Conservation (phyloP, 169 alveolate genomes). For the Eimeria brunetti region DNA sequence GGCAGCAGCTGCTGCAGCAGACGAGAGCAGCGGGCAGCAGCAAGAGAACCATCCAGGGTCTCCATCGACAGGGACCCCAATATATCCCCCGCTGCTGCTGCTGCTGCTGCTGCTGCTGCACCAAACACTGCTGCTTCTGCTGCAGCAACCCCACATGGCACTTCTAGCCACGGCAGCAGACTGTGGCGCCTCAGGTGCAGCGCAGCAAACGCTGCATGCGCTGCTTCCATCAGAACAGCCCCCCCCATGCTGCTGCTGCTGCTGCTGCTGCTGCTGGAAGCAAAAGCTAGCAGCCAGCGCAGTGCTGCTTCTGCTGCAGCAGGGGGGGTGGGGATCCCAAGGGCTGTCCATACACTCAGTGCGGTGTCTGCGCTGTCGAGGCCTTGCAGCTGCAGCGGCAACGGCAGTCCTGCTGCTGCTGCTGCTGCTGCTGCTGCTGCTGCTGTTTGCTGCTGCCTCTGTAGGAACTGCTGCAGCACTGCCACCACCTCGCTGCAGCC, state of each 20-base stretch:
- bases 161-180: conserved; percentile 37
- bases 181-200: conserved; percentile 37
- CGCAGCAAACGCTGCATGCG: conserved; percentile 51
- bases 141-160: conserved; percentile 49
- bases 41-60: conserved; percentile 3
- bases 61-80: neutral
- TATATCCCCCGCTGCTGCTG: neutral
- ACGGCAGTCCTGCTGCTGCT: neutral
- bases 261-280: conserved; percentile 39
- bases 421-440: conserved; percentile 43
- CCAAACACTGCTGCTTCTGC: conserved; percentile 58
- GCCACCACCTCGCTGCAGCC: conserved; percentile 65
- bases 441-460: neutral
- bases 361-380: conserved; percentile 33
- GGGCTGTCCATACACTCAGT: conserved; percentile 57
- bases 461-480: conserved; percentile 54
- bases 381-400: conserved; percentile 71
- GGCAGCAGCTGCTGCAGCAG: conserved; percentile 51
- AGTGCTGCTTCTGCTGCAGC: conserved; percentile 42
- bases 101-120: conserved; percentile 70
- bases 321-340: conserved; percentile 11
- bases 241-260: conserved; percentile 28
- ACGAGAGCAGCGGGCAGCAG: conserved; percentile 44
- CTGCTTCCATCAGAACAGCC: conserved; percentile 39
- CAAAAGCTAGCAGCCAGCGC: conserved; percentile 34